Conservation (phyloP, 495 filamentous ascomycete genomes). For the Emericellopsis terricola region DNA sequence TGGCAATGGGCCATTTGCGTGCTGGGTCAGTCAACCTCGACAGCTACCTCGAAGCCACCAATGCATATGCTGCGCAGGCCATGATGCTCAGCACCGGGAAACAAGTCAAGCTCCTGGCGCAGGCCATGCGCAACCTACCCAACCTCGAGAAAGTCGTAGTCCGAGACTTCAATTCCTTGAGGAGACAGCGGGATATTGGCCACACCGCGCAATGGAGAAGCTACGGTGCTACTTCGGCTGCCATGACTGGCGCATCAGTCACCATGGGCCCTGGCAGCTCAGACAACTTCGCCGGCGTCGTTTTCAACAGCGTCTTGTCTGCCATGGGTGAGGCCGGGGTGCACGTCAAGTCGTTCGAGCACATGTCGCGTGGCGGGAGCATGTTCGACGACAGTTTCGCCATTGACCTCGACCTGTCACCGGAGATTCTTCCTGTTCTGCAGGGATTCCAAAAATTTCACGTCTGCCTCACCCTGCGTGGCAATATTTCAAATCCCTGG, state of each 20-base stretch:
- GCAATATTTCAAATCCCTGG: slow-evolving; percentile 7
- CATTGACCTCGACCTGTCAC: neutral
- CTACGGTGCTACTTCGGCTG: slow-evolving; percentile 10
- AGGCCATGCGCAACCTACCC: slow-evolving; percentile 27
- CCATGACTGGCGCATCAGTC: too few species aligned
- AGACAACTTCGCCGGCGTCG: neutral
- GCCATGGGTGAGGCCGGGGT: neutral
- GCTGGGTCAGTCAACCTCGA: too few species aligned
- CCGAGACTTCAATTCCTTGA: slow-evolving; percentile 25
- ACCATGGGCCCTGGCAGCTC: too few species aligned
- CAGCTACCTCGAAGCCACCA: too few species aligned
- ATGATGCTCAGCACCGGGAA: slow-evolving; percentile 18
- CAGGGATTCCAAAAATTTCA: neutral
- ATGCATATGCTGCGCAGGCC: slow-evolving; percentile 7
- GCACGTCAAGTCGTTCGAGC: neutral
- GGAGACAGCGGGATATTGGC: slow-evolving; percentile 14
- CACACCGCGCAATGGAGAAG: slow-evolving; percentile 9
- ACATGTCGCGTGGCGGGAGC: slow-evolving; percentile 3
- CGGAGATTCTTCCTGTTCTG: neutral
- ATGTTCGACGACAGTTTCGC: slow-evolving; percentile 1
- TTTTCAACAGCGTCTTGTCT: slow-evolving; percentile 1
- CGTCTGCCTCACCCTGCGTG: neutral
- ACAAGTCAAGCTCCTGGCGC: slow-evolving; percentile 25
- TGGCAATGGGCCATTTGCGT: neutral
- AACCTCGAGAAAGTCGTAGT: slow-evolving; percentile 29